Conservation (phyloP, 495 filamentous ascomycete genomes). For the Parmelia sp. region DNA sequence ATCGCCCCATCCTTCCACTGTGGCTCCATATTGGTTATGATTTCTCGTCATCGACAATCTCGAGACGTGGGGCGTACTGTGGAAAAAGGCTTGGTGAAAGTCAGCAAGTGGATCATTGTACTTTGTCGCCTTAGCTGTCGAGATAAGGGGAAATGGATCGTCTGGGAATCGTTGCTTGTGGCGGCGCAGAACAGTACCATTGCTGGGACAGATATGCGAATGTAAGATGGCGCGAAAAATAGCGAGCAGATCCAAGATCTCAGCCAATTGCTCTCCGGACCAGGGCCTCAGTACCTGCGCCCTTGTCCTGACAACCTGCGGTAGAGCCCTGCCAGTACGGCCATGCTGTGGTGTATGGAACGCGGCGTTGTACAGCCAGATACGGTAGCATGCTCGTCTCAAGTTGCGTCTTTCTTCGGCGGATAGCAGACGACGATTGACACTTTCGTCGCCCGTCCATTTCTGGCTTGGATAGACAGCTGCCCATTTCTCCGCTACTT, state of each 20-base stretch:
- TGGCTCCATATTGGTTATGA: conserved; percentile 39
- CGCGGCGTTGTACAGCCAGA: conserved; percentile 59
- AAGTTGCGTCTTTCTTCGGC: conserved; percentile 50
- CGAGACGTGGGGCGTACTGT: conserved; percentile 25
- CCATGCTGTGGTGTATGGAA: conserved; percentile 47
- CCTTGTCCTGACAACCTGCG: conserved; percentile 41
- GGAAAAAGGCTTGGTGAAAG: conserved; percentile 18
- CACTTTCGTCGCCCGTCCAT: conserved; percentile 52
- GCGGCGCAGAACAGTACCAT: conserved; percentile 52
- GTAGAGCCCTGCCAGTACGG: conserved; percentile 42
- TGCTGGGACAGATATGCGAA: conserved; percentile 54
- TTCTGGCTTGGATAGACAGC: conserved; percentile 61
- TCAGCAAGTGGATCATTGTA: conserved; percentile 34
- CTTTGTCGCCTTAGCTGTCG: conserved; percentile 42
- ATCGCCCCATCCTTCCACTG: conserved; percentile 54
- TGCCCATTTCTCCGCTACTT: conserved; percentile 57
- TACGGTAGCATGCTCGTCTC: conserved; percentile 61
- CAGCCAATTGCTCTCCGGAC: conserved; percentile 46
- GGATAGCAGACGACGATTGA: conserved; percentile 56
- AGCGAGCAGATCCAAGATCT: conserved; percentile 49
- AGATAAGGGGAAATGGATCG: conserved; percentile 41
- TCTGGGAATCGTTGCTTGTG: conserved; percentile 51
- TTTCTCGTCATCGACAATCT: conserved; percentile 22
- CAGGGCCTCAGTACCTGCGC: conserved; percentile 53
- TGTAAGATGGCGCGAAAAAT: conserved; percentile 48